Base-by-base conservation (phyloP, 148 eudicot species). In the Rhododendron molle region DNA sequence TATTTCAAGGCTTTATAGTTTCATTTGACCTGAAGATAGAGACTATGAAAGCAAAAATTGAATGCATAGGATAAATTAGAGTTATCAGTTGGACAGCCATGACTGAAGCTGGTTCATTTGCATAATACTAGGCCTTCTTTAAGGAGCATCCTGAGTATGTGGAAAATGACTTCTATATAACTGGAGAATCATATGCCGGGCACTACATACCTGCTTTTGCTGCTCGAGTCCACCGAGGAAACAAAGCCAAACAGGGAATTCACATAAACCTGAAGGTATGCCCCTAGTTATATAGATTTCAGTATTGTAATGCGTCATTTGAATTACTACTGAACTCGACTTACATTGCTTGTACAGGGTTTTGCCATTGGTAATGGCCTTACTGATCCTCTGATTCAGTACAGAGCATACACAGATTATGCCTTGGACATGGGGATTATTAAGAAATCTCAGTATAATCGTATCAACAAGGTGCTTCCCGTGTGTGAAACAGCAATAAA, bases 161-260 rank as follows among this genome's bases (percentile, higher is more conserved):
- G 21, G 81, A 89, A 43, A 96, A 96, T 90, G 98, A 96, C 87
- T 96, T 96, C 78, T 96, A 91, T 87, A 95, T 96, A 60, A 96
- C 98, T 60, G 98, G 98, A 90, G 99, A 96, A 89, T 96, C 98
- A 73, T 96, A 96, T 85, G 99, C 99, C 69, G 98, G 98, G 43
- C 99, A 96, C 82, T 96, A 95, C 60, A 96, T 96, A 83, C 99
- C 99, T 89, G 98, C 99, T 85, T 90, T 96, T 88, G 99, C 98
- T 89, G 89, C 95, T 86, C 89, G 96, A 85, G 96, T 96, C 83
- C 95, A 95, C 88, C 88, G 78, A 72, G 94, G 94, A 88, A 96
- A 95, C 88, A 94, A 93, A 87, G 95, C 91, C 40, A 90, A 93
- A 58, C 89, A 94, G 83, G 96, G 96, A 80, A 90, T 92, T 83